A percentile compares a stretch with the other conserved stretches of the same genome.
Conservation (phyloP, 768 basidiomycete genomes). For the Floccularia luteovirens region DNA sequence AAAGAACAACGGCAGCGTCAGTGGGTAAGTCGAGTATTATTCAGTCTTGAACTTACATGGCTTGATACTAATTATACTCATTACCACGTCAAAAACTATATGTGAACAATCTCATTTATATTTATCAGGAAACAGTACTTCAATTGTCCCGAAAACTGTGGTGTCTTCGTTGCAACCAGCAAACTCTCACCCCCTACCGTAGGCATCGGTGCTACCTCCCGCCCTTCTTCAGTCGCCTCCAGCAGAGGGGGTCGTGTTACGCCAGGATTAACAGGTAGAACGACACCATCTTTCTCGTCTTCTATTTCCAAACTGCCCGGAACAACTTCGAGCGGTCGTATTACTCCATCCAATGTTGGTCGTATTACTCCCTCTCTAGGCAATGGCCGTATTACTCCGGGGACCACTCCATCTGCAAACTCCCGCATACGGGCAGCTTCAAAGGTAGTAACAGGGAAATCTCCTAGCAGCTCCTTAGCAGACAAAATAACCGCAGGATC, state of each 20-base stretch:
- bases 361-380: conserved; percentile 41
- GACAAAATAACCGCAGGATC: conserved; percentile 72
- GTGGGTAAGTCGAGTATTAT: conserved; percentile 55
- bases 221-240: conserved; percentile 80
- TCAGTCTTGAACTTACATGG: neutral
- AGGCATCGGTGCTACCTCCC: conserved; percentile 36
- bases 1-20: conserved; percentile 90
- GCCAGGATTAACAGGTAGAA: conserved; percentile 45
- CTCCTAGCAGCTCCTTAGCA: conserved; percentile 21
- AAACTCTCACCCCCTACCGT: conserved; percentile 80
- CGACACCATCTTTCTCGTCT: conserved; percentile 38
- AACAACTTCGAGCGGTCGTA: conserved; percentile 28
- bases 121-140: conserved; percentile 73
- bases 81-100: conserved; percentile 1
- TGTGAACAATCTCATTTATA: conserved; percentile 5
- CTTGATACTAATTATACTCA: neutral
- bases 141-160: conserved; percentile 73
- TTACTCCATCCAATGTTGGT: conserved; percentile 34
- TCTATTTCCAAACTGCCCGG: conserved; percentile 21
- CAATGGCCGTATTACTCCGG: conserved; percentile 28
- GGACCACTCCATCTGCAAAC: conserved; percentile 27
- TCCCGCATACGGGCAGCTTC: conserved; percentile 16
- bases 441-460: conserved; percentile 23
- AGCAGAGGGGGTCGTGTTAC: conserved; percentile 55
- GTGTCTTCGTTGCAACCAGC: conserved; percentile 80